Percentiles rank a stretch among this genome's conserved stretches.
phyloP scores from a whole-genome alignment of 1,139 yeast species.

The Yamadazyma kanchanaburiensis region DNA sequence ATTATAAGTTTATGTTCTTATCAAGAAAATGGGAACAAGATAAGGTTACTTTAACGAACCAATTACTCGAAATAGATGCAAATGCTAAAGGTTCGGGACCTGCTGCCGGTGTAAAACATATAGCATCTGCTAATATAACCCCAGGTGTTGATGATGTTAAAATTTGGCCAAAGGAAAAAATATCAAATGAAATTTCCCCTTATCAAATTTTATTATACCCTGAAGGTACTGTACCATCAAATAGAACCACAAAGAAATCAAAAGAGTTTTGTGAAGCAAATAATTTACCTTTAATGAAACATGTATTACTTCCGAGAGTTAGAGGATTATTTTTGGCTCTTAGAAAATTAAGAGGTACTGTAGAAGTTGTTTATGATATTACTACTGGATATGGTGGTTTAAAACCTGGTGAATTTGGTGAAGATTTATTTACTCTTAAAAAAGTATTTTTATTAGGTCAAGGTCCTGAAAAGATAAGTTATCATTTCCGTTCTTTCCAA shows the following conservation, averaged over 20 bases:
- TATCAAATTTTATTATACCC: conserved; percentile 74
- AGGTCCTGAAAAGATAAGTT: conserved; percentile 65
- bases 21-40: conserved; percentile 85
- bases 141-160: conserved; percentile 15
- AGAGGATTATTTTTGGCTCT: conserved; percentile 76
- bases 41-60: conserved; percentile 53
- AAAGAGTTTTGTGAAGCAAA: conserved; percentile 53
- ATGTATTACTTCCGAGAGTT: conserved; percentile 74
- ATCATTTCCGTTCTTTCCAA: conserved; percentile 58
- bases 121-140: conserved; percentile 20
- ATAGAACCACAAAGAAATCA: conserved; percentile 58
- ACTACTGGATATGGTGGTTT: conserved; percentile 83
- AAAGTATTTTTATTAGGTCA: conserved; percentile 64
- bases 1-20: conserved; percentile 74
- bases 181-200: conserved; percentile 34
- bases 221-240: conserved; percentile 88
- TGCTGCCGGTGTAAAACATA: conserved; percentile 41
- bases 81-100: conserved; percentile 52
- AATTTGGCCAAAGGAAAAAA: conserved; percentile 38
- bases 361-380: conserved; percentile 72
- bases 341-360: conserved; percentile 53
- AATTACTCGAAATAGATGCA: conserved; percentile 54
- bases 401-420: conserved; percentile 64
- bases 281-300: conserved; percentile 46
- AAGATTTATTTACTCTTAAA: conserved; percentile 65